Evolutionary conservation across 1,284 basidiomycete species (phyloP).

Genomic region (Amylostereum areolatum): DNA sequence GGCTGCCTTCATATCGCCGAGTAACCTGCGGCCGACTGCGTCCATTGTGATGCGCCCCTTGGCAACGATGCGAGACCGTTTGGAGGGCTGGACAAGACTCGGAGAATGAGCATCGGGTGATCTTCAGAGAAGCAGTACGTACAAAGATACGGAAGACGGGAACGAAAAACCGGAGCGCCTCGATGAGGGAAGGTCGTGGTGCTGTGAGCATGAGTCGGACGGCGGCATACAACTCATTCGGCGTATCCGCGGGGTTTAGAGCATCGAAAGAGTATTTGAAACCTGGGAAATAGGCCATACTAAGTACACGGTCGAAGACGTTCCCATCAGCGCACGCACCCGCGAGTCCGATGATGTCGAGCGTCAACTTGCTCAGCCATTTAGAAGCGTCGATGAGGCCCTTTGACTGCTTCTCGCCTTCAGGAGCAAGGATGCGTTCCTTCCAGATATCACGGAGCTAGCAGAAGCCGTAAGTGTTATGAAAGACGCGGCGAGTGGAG

Average conservation of each 20-base stretch:
- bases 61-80: not conserved
- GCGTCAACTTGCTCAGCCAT: constrained; percentile 37
- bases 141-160: not conserved
- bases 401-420: not conserved
- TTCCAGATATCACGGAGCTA: constrained; percentile 22
- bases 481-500: not conserved
- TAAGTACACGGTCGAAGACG: not conserved
- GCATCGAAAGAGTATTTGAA: constrained; percentile 38
- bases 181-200: not conserved
- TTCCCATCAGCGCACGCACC: constrained; percentile 18
- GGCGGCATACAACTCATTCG: constrained; percentile 24
- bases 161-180: constrained; percentile 14
- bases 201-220: constrained; percentile 19
- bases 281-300: constrained; percentile 7
- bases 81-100: not conserved
- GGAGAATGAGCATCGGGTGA: not conserved
- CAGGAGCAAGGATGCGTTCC: not conserved
- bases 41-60: not conserved
- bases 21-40: constrained; percentile 34
- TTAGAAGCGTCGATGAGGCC: constrained; percentile 31
- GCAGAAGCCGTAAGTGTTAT: not conserved
- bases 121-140: not conserved
- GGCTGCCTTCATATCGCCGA: constrained; percentile 36
- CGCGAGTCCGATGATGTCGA: constrained; percentile 46
- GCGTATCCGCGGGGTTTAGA: constrained; percentile 12